Evolutionary conservation across 108 stramenopile genomes (phyloP), one percentile per base, ranked within the genome.

Genomic region (Fragilaria radians): DNA sequence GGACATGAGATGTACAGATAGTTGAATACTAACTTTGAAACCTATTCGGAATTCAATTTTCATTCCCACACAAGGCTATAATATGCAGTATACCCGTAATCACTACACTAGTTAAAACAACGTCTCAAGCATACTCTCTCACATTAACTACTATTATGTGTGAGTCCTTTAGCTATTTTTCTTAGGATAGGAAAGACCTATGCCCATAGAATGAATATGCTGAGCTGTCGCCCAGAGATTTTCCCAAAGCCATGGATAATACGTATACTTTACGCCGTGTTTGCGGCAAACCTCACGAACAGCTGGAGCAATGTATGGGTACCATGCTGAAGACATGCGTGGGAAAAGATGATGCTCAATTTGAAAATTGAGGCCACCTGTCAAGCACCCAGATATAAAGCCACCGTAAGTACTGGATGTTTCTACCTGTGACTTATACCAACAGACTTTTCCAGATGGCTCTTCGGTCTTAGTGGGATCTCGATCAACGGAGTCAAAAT

Each of bases 241-340:
- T 45, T 90, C 72, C 67, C 62, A 71, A 27, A 91, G 61, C 82
- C 81, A 90, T 5, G 90, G 88, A 62, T 92, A 95, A 57, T 88
- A 85, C 0, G 74, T 81, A 68, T 99, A 99, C 22, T 74, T 72
- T 11, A 97, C 96, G 19, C 81, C 85, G 59, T 93, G 91, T 72
- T 97, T 92, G 71, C 82, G 66, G 77, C 97, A 97, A 32, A 96
- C 72, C 57, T 83, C 68, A 48, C 93, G 84, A 66, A 99, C 96
- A 19, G 76, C 95, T 4, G 96, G 97, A 4, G 98, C 96, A 72
- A 99, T 99, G 68, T 75, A 89, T 0, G 98, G 98, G 67, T 97
- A 99, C 93, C 95, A 94, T 30, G 92, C 88, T 18, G 79, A 81
- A 49, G 68, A 70, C 88, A 96, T 90, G 18, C 95, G 76, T 11